Evolutionary conservation across 495 filamentous ascomycete genomes (phyloP), one percentile per base, ranked within the genome.

Genomic region (Penicillium bialowiezense): DNA sequence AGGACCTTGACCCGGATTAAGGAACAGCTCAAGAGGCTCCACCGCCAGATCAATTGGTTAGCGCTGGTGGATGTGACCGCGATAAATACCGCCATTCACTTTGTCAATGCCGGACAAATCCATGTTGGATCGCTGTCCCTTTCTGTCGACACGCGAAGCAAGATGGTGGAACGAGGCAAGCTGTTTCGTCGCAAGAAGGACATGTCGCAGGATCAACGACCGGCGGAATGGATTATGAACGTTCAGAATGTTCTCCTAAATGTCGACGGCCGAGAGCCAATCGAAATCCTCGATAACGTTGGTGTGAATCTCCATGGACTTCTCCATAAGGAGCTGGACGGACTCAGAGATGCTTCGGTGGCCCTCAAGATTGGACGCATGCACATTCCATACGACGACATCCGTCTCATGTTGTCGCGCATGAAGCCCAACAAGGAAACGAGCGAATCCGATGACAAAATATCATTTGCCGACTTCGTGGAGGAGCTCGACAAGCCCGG

Each of bases 141-240:
- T 54, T 83, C 90, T 3, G 85, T 97, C 31, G 93, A 99, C 64
- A 97, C 91, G 5, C 75, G 95, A 48, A 83, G 84, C 44, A 91
- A 93, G 63, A 91, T 92, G 70, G 88, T 95, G 36, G 91, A 97
- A 59, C 79, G 90, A 53, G 90, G 88, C 41, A 86, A 90, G 52
- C 82, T 97, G 52, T 97, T 96, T 69, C 85, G 90, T 52, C 91
- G 90, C 62, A 83, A 84, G 61, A 85, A 82, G 50, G 77, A 87
- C 46, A 78, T 81, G 40, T 77, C 79, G n/a, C 76, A 76, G 19
- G 81, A 87, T 41, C 85, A 92, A 57, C 78, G 81, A 17, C 92
- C 93, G 20, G 91, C 91, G 1, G 95, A 99, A 71, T 97, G 95
- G 93, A 90, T 95, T 50, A 77, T 93, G 59, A 88, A 85, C 7